Evolutionary conservation across 2,329 filamentous ascomycete species (phyloP).

Genomic region (Elsinoe batatas): DNA sequence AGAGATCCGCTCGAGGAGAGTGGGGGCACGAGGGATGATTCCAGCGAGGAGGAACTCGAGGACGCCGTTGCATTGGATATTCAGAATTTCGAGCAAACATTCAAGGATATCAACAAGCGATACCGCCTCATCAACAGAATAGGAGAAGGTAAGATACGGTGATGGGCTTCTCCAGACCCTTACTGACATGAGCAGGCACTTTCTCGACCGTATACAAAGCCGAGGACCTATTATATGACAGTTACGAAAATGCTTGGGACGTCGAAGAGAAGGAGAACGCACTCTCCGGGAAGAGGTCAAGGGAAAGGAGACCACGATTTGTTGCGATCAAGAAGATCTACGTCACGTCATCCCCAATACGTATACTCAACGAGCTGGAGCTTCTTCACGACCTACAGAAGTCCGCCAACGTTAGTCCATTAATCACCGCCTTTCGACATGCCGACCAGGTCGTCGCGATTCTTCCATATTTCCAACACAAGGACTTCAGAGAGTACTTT

Average conservation of each 20-base stretch:
- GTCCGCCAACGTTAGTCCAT: constrained; percentile 77
- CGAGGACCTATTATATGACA: constrained; percentile 78
- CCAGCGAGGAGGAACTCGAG: constrained; percentile 53
- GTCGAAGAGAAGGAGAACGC: constrained; percentile 50
- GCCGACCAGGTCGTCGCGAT: constrained; percentile 93
- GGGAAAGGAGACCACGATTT: constrained; percentile 53
- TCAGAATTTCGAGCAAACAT: constrained; percentile 68
- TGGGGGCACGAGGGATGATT: constrained; percentile 43
- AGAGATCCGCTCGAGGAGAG: constrained; percentile 41
- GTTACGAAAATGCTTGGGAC: constrained; percentile 83
- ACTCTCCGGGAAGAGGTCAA: constrained; percentile 31
- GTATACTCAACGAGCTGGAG: constrained; percentile 94
- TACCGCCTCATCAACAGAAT: constrained; percentile 94
- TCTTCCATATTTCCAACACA: constrained; percentile 88
- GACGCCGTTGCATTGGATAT: constrained; percentile 73
- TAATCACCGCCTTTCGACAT: constrained; percentile 93
- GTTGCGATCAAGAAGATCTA: constrained; percentile 99
- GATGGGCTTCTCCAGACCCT: neutral
- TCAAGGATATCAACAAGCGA: constrained; percentile 70
- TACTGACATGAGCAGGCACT: constrained; percentile 52
- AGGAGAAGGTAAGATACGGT: constrained; percentile 62
- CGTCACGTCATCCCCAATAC: constrained; percentile 85
- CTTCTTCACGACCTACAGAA: constrained; percentile 77
- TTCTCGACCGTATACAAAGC: constrained; percentile 99
- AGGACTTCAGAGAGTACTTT: constrained; percentile 92